Evolutionary conservation across 2,329 filamentous ascomycete species (phyloP), one percentile per base, ranked within the genome.

Genomic region (Penicillium olsonii): DNA sequence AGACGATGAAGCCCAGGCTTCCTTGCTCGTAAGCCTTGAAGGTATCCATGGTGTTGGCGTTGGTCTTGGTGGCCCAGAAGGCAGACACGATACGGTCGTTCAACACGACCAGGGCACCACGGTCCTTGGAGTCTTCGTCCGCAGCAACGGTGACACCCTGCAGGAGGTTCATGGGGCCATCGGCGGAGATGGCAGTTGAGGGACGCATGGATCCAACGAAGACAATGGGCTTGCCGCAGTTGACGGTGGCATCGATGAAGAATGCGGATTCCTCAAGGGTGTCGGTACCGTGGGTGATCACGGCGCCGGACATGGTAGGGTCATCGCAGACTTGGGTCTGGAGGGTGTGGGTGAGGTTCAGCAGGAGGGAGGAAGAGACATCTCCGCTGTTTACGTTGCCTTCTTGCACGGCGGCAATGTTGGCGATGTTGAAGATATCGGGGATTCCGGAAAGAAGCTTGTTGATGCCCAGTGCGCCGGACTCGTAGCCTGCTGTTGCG

Each of bases 201-300:
- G 83, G 83, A 9, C 83, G 74, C 83, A 86, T 86, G 15, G 83
- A 78, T 5, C 83, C 83, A 2, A 83, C 83, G 19, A 83, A 61
- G 4, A 85, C 75, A 5, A 86, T 74, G 0, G 83, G 83, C 64
- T 85, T 85, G 24, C 73, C 72, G 37, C 76, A 80, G 56, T 77
- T 77, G 27, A 84, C 64, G 0, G 80, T 83, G 3, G 81, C 67
- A 54, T 85, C 79, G 8, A 86, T 69, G 69, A 84, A 85, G 70
- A 85, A 85, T 8, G 82, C 80, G 0, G 80, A 79, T 65, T 86
- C 83, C 59, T 85, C 83, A 1, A 87, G 72, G 0, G 81, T 84
- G 59, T 87, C 84, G 8, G 84, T 87, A 40, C 84, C 84, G 58
- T 87, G 84, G 0, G 84, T 85, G 45, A 87, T 70, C 22, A 52